phyloP scores from a whole-genome alignment of 441 rosid species.

The Euphorbia schlechtendalii region DNA sequence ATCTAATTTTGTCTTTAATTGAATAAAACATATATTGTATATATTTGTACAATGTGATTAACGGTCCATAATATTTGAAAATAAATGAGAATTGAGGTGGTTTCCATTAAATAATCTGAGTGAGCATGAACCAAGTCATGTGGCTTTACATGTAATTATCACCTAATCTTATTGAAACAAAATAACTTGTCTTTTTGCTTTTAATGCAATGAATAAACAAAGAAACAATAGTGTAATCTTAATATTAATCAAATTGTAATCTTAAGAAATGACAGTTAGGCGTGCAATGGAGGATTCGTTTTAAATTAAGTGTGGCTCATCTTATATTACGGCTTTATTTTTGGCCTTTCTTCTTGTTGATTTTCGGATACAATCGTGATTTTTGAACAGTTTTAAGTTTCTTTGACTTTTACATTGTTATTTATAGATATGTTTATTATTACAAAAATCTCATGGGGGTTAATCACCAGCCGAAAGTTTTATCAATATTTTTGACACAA shows the following conservation, averaged over 20 bases:
- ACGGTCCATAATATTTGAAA: no score
- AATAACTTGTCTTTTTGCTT: not conserved
- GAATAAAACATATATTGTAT: not conserved
- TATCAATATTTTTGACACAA: no score
- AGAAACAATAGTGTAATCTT: not conserved
- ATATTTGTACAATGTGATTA: no score
- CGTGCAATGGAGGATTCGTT: slow-evolving; percentile 11
- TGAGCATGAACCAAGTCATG: not conserved
- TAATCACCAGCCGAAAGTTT: slow-evolving; percentile 18
- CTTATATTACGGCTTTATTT: not conserved
- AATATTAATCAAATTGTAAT: slow-evolving; percentile 5
- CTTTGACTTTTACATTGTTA: slow-evolving; percentile 19
- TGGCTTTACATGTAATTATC: slow-evolving; percentile 1
- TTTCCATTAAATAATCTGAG: slow-evolving; percentile 15
- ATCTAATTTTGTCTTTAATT: no score
- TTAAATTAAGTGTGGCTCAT: slow-evolving; percentile 13
- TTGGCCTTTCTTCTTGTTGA: slow-evolving; percentile 1
- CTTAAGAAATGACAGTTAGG: slow-evolving; percentile 27
- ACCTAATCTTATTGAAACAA: not conserved
- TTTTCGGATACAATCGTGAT: not conserved
- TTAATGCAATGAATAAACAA: not conserved
- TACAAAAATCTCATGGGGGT: slow-evolving; percentile 18
- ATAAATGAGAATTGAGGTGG: slow-evolving; percentile 25
- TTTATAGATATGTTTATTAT: slow-evolving; percentile 22
- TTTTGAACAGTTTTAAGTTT: slow-evolving; percentile 6